Evolutionary conservation across 768 basidiomycete genomes (phyloP), one percentile per base, ranked within the genome.

Genomic region (Multifurca ochricompacta): DNA sequence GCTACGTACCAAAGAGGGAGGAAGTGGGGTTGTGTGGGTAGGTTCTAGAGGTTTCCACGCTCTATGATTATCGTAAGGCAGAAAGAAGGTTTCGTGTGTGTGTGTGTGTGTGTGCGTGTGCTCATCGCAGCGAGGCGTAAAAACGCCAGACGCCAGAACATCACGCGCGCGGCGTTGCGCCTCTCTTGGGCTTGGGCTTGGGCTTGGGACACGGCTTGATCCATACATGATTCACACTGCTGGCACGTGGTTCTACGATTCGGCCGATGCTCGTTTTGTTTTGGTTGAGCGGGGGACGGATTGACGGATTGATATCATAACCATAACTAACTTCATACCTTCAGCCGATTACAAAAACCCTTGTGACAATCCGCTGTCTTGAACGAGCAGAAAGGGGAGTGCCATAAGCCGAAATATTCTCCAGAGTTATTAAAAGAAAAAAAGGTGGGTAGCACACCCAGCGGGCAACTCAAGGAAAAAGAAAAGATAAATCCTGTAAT

Each of bases 331-430:
- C n/a, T 44, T 44, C 51, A 36, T 52, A 25, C 42, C 42, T 52
- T 36, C 40, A 14, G 32, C 41, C 50, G 50, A 25, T 51, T 51
- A 34, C 40, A 40, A 41, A 42, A 13, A n/a, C n/a, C n/a, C 19
- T 25, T 51, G 34, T 14, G 23, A 51, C 31, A 51, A 13, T 21
- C 36, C 51, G 44, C 39, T 44, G 36, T 47, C 52, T 31, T 36
- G 44, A 39, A 45, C 21, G 21, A 21, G 14, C 36, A 30, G 44
- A 53, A 52, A 53, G 36, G 7, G 52, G 44, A 53, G 46, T 36
- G 45, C 13, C 16, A 19, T 9, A 14, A 46, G 28, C 44, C 51
- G n/a, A n/a, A n/a, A 46, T 37, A 53, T 39, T 23, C n/a, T 36
- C 31, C 16, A 51, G 23, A 16, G 16, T 30, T n/a, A n/a, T n/a